Base-by-base conservation (phyloP, 2,329 filamentous ascomycete genomes). In the Clonostachys rosea region DNA sequence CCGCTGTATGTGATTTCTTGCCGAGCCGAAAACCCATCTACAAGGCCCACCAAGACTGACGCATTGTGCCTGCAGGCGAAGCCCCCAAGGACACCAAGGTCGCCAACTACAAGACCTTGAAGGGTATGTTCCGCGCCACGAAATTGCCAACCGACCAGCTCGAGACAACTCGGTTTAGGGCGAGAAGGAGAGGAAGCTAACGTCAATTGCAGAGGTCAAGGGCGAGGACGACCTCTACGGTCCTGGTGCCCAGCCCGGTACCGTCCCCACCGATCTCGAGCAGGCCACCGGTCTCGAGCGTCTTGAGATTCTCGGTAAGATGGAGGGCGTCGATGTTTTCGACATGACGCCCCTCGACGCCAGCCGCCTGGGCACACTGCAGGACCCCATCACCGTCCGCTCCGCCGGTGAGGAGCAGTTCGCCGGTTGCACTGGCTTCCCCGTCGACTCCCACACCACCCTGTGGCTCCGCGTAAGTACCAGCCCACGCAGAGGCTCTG, bases 271-370 rank as follows among this genome's bases (percentile, higher is more conserved):
- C 74, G 94, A 99, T 73, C 72, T 95, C 67, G 91, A 97, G 71
- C 94, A 99, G 73, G 76, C 94, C 50, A 97, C 94, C 60, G 94
- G 94, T 88, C 81, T 97, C 51, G 94, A 99, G 80, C 91, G 94
- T 83, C 83, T 99, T 60, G 94, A 99, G 75, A 94, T 99, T 64
- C 80, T 99, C 68, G 94, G 94, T 74, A 99, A 99, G 84, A 96
- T 97, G 87, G 90, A 97, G 79, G 91, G 94, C 57, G 78, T 96
- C 62, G 94, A 99, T 67, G 79, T 97, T 68, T 99, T 99, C 77
- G 91, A 99, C 76, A 96, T 97, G 94, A 86, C 84, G 72, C 94
- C 94, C 54, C 83, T 99, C 60, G 94, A 97, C 69, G 79, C 92
- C 54, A 94, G 87, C 69, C 86, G 94, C 66, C 82, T 81, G 71